Evolutionary conservation across 176 grass and related monocot genomes (phyloP).

Genomic region (Alopecurus myosuroides): DNA sequence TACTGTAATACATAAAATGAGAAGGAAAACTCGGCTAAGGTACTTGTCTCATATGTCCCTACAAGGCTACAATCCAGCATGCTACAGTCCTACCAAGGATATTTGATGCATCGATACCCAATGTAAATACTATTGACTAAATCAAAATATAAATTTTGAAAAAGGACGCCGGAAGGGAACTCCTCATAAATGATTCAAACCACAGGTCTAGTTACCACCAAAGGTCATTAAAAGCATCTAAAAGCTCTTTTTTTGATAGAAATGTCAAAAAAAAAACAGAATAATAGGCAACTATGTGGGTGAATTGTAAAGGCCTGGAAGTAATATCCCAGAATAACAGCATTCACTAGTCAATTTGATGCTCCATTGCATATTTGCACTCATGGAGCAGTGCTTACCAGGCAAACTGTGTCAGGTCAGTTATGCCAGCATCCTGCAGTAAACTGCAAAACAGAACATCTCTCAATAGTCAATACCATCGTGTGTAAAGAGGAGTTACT

Average conservation of each 20-base stretch:
- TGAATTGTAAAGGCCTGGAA: background rate
- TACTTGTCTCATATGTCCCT: background rate
- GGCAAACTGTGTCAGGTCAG: conserved; percentile 77
- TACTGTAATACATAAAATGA: conserved; percentile 2
- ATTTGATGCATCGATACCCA: background rate
- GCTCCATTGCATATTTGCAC: background rate
- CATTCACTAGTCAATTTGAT: background rate
- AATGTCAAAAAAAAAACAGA: background rate
- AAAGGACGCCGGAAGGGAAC: background rate
- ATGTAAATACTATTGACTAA: background rate
- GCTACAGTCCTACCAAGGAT: background rate
- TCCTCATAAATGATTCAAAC: background rate
- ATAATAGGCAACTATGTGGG: background rate
- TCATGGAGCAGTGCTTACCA: conserved; percentile 49
- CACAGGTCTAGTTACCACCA: background rate
- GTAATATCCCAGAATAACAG: background rate
- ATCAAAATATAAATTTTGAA: background rate
- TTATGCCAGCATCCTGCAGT: conserved; percentile 90
- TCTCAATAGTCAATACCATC: background rate
- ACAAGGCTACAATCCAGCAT: too few species aligned
- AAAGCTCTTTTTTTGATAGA: background rate
- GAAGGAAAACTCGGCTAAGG: background rate
- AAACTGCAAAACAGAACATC: conserved; percentile 46
- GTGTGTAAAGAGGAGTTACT: background rate
- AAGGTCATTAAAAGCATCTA: conserved; percentile 16